These are phyloP conservation scores for Solanum medicagineum DNA, from an alignment of 257 asterid genomes.

Conservation along the genomic window DNA sequence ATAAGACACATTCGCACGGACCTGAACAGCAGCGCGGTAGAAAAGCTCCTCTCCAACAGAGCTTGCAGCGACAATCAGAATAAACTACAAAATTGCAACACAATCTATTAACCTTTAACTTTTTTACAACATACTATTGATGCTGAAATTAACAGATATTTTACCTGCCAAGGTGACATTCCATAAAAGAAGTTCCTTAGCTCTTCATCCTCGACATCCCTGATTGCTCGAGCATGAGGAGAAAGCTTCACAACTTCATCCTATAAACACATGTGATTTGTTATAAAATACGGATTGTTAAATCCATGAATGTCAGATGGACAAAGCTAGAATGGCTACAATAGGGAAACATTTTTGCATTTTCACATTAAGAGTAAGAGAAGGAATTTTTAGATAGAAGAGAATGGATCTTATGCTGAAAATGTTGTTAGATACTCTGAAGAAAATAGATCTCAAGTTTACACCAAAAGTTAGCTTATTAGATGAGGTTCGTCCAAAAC, in stretches of 20 bases:
- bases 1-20: background rate
- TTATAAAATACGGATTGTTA: background rate
- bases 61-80: conserved; percentile 92
- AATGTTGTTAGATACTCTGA: background rate
- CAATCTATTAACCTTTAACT: background rate
- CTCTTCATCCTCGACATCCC: conserved; percentile 95
- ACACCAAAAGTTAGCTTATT: background rate
- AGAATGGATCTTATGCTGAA: background rate
- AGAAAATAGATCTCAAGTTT: background rate
- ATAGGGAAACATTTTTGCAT: background rate
- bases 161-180: conserved; percentile 98
- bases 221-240: conserved; percentile 96
- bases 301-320: background rate
- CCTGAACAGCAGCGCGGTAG: conserved; percentile 97
- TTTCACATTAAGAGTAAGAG: background rate
- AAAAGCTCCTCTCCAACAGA: conserved; percentile 97
- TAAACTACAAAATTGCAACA: conserved; percentile 33
- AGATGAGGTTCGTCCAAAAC: background rate
- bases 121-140: background rate
- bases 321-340: background rate
- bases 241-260: conserved; percentile 93
- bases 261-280: conserved; percentile 15
- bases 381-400: background rate
- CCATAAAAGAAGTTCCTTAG: conserved; percentile 78
- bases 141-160: background rate